Conservation (phyloP, 2,329 filamentous ascomycete genomes). For the Colletotrichum liaoningense region DNA sequence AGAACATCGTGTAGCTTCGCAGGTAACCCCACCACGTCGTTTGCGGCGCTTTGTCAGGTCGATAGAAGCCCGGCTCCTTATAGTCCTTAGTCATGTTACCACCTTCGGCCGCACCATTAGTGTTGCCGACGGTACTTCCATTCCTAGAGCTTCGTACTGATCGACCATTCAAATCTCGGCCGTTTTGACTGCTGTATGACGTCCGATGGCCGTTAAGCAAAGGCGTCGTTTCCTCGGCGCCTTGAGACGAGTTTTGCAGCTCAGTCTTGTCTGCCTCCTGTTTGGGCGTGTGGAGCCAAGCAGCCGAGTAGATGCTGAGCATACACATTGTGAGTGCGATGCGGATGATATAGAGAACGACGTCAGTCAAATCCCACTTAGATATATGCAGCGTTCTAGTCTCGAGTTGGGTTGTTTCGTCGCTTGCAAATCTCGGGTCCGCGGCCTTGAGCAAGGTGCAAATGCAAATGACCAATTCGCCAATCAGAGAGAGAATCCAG, state of each 20-base stretch:
- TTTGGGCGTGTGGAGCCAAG: slow-evolving; percentile 54
- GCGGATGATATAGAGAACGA: slow-evolving; percentile 75
- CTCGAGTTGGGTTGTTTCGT: slow-evolving; percentile 30
- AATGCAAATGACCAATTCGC: slow-evolving; percentile 79
- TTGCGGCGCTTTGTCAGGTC: slow-evolving; percentile 85
- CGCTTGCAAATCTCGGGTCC: slow-evolving; percentile 41
- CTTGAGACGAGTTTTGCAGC: slow-evolving; percentile 43
- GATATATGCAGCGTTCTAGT: not conserved
- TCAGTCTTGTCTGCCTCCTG: slow-evolving; percentile 53
- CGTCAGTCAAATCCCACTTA: slow-evolving; percentile 72
- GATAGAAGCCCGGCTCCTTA: slow-evolving; percentile 81
- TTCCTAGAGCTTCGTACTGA: slow-evolving; percentile 36
- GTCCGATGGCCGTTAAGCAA: slow-evolving; percentile 62
- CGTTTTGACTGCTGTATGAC: slow-evolving; percentile 49
- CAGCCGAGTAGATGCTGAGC: slow-evolving; percentile 58
- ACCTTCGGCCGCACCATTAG: slow-evolving; percentile 54
- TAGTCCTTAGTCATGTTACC: slow-evolving; percentile 62
- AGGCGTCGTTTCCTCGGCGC: slow-evolving; percentile 69
- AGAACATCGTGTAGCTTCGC: slow-evolving; percentile 91
- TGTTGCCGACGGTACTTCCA: slow-evolving; percentile 43
- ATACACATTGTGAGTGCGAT: slow-evolving; percentile 74
- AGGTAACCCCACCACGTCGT: slow-evolving; percentile 98
- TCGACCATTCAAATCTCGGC: slow-evolving; percentile 36
- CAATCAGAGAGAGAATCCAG: slow-evolving; percentile 79
- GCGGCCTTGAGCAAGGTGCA: slow-evolving; percentile 75